A percentile compares a stretch with the other conserved stretches of the same genome.
Evolutionary conservation across 2,329 filamentous ascomycete species (phyloP).

Genomic region (Hirsutella minnesotensis): DNA sequence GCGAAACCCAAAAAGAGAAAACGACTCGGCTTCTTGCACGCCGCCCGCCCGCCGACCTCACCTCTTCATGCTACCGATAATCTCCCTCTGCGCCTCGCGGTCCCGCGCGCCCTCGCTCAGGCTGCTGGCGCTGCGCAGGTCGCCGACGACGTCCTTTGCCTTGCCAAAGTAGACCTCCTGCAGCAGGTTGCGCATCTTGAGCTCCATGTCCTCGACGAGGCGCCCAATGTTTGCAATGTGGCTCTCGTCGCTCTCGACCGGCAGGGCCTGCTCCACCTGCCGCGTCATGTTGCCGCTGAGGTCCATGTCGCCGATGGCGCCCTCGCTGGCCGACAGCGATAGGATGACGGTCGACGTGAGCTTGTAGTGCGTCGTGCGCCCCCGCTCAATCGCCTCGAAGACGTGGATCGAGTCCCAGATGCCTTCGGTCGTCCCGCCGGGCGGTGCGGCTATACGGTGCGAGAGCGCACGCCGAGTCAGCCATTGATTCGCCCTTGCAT

Average conservation of each 20-base stretch:
- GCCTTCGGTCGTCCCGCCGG: constrained; percentile 55
- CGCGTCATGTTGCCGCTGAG: constrained; percentile 96
- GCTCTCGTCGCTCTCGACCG: constrained; percentile 79
- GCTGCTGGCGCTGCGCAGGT: constrained; percentile 75
- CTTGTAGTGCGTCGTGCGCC: constrained; percentile 90
- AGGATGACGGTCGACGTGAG: constrained; percentile 95
- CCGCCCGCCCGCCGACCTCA: constrained; percentile 13
- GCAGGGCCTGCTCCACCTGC: constrained; percentile 84
- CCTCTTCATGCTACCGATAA: constrained; percentile 56
- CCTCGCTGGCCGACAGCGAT: constrained; percentile 54
- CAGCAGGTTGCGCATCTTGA: constrained; percentile 96
- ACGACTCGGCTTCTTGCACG: too few relatives aligned
- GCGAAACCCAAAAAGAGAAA: too few relatives aligned
- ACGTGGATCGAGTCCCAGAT: constrained; percentile 99
- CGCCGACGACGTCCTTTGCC: constrained; percentile 95
- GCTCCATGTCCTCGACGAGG: constrained; percentile 97
- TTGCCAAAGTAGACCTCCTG: constrained; percentile 99
- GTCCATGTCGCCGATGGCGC: constrained; percentile 70
- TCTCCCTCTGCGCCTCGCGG: constrained; percentile 73
- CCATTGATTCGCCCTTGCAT: too few relatives aligned
- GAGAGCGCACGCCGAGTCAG: too few relatives aligned
- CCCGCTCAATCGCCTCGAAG: constrained; percentile 89
- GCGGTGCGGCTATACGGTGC: constrained; percentile 45
- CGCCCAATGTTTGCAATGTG: constrained; percentile 93
- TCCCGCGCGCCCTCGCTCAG: constrained; percentile 79